These are phyloP conservation scores for Xanthoconium purpureum DNA, from an alignment of 768 basidiomycete genomes.

Conservation along the genomic window DNA sequence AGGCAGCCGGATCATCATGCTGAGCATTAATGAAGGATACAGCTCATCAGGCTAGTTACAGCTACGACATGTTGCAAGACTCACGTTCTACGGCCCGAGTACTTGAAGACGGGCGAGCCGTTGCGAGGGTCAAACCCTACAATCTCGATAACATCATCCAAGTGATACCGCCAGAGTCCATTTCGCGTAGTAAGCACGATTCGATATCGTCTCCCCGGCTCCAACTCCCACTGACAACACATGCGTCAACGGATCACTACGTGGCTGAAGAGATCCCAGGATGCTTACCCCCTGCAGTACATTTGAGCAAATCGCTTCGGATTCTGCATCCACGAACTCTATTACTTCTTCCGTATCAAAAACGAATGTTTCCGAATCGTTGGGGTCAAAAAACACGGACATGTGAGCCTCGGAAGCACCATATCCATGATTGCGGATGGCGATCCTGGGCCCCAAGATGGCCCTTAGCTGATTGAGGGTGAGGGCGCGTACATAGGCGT, in stretches of 20 bases:
- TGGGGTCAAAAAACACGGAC: background rate
- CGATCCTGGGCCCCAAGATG: constrained; percentile 10
- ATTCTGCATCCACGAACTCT: constrained; percentile 2
- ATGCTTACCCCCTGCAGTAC: constrained; percentile 6
- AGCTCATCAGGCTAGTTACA: background rate
- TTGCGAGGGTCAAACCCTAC: constrained; percentile 11
- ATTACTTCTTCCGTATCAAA: constrained; percentile 8
- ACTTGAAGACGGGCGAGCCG: constrained; percentile 11
- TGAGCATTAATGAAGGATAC: background rate
- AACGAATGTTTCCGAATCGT: constrained; percentile 7
- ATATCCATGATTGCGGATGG: constrained; percentile 11
- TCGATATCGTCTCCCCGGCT: constrained; percentile 9
- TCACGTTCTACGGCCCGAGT: constrained; percentile 7
- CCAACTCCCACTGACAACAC: constrained; percentile 3
- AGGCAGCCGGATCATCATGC: constrained; percentile 3
- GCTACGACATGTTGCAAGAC: background rate
- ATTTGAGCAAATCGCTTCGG: background rate
- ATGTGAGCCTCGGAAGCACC: constrained; percentile 7
- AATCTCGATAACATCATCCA: constrained; percentile 16
- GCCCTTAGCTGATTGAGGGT: background rate
- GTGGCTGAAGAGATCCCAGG: background rate
- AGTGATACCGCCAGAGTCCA: constrained; percentile 16
- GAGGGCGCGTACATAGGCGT: background rate
- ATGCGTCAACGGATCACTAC: background rate
- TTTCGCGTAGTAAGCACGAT: constrained; percentile 13